phyloP scores from a whole-genome alignment of 805 yeast species.

The Wickerhamiella brachini region DNA sequence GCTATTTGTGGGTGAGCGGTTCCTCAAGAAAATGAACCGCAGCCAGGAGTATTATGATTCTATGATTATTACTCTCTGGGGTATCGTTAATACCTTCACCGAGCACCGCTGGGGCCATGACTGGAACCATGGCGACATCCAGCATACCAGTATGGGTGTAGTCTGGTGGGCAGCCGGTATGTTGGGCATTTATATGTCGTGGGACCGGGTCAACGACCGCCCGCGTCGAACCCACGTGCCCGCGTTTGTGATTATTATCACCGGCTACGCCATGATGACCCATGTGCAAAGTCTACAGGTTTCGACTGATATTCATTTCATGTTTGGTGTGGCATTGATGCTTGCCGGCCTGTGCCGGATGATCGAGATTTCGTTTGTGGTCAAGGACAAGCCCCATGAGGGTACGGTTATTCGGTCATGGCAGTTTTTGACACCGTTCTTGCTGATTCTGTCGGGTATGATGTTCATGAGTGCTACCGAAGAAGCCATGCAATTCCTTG shows the following conservation, averaged over 20 bases:
- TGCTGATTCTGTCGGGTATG: constrained; percentile 63
- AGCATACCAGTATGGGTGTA: constrained; percentile 93
- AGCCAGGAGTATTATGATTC: constrained; percentile 84
- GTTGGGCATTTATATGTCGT: constrained; percentile 63
- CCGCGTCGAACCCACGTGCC: constrained; percentile 65
- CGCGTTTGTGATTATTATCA: constrained; percentile 63
- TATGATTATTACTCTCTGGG: constrained; percentile 72
- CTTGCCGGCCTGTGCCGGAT: constrained; percentile 64
- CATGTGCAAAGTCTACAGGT: constrained; percentile 65
- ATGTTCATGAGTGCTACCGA: constrained; percentile 88
- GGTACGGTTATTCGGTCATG: constrained; percentile 47
- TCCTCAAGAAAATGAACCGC: constrained; percentile 29
- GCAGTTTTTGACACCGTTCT: constrained; percentile 78
- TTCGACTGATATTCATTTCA: constrained; percentile 74
- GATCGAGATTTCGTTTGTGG: constrained; percentile 64
- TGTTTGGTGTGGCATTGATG: constrained; percentile 75
- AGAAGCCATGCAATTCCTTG: constrained; percentile 63
- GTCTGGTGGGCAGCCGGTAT: constrained; percentile 94
- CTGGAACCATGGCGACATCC: constrained; percentile 90
- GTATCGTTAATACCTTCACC: constrained; percentile 85
- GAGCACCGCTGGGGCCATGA: constrained; percentile 94
- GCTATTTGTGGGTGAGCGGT: constrained; percentile 55
- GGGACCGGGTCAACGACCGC: constrained; percentile 34
- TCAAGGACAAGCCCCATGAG: constrained; percentile 35
- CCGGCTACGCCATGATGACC: constrained; percentile 91